A percentile compares a stretch with the other conserved stretches of the same genome.
These are phyloP conservation scores for Trametes gibbosa DNA, from an alignment of 768 basidiomycete genomes.

Conservation along the genomic window DNA sequence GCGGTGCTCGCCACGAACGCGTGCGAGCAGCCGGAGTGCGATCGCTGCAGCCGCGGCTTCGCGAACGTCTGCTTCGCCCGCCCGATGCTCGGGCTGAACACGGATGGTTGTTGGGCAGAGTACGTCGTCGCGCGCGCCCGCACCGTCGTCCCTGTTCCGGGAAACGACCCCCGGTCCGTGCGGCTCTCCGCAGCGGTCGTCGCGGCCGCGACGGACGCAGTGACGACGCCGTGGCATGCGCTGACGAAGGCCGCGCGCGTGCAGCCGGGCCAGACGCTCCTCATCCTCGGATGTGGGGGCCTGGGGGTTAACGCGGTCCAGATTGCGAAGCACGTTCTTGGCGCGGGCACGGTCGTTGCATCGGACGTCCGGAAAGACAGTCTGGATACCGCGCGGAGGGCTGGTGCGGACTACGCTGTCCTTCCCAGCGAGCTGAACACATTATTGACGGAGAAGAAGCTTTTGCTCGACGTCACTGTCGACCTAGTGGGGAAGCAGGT, in stretches of 20 bases:
- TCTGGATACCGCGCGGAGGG: slow-evolving; percentile 8
- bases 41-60: slow-evolving; percentile 14
- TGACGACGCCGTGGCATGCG: slow-evolving; percentile 25
- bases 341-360: slow-evolving; percentile 18
- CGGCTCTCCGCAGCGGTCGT: slow-evolving; percentile 15
- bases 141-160: slow-evolving; percentile 20
- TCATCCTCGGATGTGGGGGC: slow-evolving; percentile 35
- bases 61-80: slow-evolving; percentile 15
- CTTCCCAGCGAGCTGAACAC: slow-evolving; percentile 10
- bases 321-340: slow-evolving; percentile 23
- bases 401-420: slow-evolving; percentile 21
- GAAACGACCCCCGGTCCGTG: background rate
- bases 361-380: slow-evolving; percentile 19
- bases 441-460: slow-evolving; percentile 11
- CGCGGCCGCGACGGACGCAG: slow-evolving; percentile 24
- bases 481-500: slow-evolving; percentile 22
- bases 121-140: slow-evolving; percentile 15
- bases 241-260: slow-evolving; percentile 13
- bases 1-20: slow-evolving; percentile 18
- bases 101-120: slow-evolving; percentile 22
- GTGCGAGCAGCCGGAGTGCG: slow-evolving; percentile 18
- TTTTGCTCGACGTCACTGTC: slow-evolving; percentile 19
- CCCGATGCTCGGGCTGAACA: slow-evolving; percentile 15
- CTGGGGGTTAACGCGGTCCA: slow-evolving; percentile 31
- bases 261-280: slow-evolving; percentile 27